These are phyloP conservation scores for Cnidoscolus chayamansa DNA, from an alignment of 441 rosid genomes.

Conservation along the genomic window DNA sequence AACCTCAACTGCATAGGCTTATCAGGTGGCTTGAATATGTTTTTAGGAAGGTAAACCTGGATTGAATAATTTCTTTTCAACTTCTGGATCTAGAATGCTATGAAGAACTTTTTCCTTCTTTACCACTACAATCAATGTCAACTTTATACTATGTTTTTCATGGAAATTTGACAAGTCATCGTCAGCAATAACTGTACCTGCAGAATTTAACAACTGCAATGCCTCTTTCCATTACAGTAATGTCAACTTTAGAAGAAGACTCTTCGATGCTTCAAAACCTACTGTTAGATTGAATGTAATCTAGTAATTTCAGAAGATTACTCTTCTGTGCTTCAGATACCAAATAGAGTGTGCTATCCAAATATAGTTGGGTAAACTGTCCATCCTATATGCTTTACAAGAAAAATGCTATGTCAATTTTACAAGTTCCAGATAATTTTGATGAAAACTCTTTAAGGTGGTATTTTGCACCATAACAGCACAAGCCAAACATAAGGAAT, in stretches of 20 bases:
- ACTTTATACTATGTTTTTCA: neutral
- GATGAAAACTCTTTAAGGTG: neutral
- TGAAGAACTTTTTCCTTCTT: neutral
- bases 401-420: neutral
- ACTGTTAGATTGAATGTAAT: no score
- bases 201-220: neutral
- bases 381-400: neutral
- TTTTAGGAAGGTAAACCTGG: neutral
- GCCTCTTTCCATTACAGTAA: neutral
- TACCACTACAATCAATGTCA: neutral
- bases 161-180: neutral
- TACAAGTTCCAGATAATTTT: neutral
- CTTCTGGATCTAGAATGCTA: neutral
- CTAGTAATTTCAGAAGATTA: no score
- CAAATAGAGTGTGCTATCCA: neutral
- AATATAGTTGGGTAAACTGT: neutral
- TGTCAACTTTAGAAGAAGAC: neutral
- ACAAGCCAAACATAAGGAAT: neutral
- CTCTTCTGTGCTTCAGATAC: neutral
- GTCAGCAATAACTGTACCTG: neutral
- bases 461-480: neutral
- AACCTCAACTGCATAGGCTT: neutral
- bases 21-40: neutral
- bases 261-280: no score
- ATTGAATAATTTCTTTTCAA: neutral